These are phyloP conservation scores for Hypoxylon sp. DNA, from an alignment of 2,329 filamentous ascomycete genomes.

Conservation along the genomic window DNA sequence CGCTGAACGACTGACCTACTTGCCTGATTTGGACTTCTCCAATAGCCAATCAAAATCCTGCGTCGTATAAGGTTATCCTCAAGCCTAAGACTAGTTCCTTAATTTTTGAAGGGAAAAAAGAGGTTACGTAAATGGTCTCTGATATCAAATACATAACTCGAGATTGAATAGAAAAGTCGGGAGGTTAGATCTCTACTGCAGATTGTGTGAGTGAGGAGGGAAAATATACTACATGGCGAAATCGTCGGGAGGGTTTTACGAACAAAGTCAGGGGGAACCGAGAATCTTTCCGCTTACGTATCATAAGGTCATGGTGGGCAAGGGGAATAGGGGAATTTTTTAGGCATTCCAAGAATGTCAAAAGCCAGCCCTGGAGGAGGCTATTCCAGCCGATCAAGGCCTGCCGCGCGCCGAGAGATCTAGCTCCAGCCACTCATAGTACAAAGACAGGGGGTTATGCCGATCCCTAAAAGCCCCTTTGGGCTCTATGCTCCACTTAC, in stretches of 20 bases:
- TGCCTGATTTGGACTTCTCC: slow-evolving; percentile 31
- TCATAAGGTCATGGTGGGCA: slow-evolving; percentile 16
- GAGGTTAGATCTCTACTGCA: neutral
- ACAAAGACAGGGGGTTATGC: slow-evolving; percentile 39
- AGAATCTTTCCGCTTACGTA: slow-evolving; percentile 28
- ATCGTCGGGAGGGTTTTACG: slow-evolving; percentile 36
- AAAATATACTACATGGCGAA: slow-evolving; percentile 14
- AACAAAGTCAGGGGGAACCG: slow-evolving; percentile 18
- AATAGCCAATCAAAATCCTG: slow-evolving; percentile 28
- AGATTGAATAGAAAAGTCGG: neutral
- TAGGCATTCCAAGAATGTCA: slow-evolving; percentile 16
- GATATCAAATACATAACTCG: neutral
- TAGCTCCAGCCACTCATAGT: slow-evolving; percentile 43
- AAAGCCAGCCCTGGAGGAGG: slow-evolving; percentile 8
- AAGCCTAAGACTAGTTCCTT: slow-evolving; percentile 7
- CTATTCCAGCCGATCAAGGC: slow-evolving; percentile 23
- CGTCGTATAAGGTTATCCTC: slow-evolving; percentile 14
- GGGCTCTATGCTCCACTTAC: slow-evolving; percentile 18
- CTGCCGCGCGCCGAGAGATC: slow-evolving; percentile 32
- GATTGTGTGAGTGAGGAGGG: neutral
- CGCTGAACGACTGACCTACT: slow-evolving; percentile 11
- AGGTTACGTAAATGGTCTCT: neutral
- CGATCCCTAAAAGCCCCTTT: slow-evolving; percentile 32
- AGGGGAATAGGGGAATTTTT: slow-evolving; percentile 32
- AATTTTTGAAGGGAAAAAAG: neutral